phyloP scores from a whole-genome alignment of 768 basidiomycete species.

The Kwoniella sp. region DNA sequence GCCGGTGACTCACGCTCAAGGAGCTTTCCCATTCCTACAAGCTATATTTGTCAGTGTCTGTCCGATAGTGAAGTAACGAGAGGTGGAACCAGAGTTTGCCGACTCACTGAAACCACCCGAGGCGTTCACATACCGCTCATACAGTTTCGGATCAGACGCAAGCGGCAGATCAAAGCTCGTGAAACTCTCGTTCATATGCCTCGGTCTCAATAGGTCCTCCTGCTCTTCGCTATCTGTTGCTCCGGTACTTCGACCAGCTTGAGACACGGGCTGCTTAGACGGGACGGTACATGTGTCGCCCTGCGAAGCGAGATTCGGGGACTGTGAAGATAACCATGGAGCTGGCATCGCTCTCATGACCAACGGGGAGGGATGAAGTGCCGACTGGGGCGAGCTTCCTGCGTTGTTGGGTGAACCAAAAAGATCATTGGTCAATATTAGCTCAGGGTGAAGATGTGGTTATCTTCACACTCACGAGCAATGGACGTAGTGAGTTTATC shows the following conservation, averaged over 20 bases:
- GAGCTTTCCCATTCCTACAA: conserved; percentile 51
- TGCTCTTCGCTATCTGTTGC: conserved; percentile 2
- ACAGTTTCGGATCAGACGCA: conserved; percentile 38
- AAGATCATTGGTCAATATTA: neutral
- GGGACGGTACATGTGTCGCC: neutral
- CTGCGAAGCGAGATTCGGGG: conserved; percentile 39
- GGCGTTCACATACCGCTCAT: conserved; percentile 50
- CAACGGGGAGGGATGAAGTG: conserved; percentile 42
- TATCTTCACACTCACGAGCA: conserved; percentile 34
- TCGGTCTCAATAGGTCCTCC: conserved; percentile 36
- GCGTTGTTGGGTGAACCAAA: neutral
- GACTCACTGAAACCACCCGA: conserved; percentile 50
- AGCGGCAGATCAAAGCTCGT: conserved; percentile 52
- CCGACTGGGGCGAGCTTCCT: conserved; percentile 24
- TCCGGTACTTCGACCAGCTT: conserved; percentile 5
- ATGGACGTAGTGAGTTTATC: conserved; percentile 48
- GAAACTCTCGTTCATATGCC: conserved; percentile 53
- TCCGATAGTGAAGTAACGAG: neutral
- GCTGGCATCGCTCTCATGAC: conserved; percentile 41
- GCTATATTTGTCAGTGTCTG: neutral
- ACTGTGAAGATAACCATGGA: conserved; percentile 44
- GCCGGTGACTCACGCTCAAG: conserved; percentile 44
- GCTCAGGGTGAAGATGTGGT: neutral
- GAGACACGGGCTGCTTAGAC: neutral
- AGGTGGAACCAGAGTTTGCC: too few species aligned